Conservation (phyloP, 169 alveolate genomes). For the Perkinsus olseni region DNA sequence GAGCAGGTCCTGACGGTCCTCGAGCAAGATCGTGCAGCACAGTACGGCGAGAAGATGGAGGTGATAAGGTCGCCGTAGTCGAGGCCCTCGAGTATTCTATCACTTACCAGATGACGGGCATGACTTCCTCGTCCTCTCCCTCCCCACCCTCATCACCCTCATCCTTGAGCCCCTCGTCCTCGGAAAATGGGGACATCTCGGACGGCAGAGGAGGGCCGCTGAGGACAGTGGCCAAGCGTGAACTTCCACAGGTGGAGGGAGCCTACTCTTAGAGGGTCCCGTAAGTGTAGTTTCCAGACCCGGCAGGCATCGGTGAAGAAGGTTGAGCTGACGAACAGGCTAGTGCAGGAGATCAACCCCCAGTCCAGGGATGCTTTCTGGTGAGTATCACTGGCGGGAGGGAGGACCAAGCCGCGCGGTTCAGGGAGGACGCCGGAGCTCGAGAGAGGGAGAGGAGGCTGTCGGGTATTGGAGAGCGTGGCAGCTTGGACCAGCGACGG, state of each 20-base stretch:
- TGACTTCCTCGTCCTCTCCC: background rate
- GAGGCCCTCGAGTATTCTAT: background rate
- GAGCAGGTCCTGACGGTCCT: background rate
- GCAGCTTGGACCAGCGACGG: background rate
- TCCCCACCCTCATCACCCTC: background rate
- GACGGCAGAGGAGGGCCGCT: background rate
- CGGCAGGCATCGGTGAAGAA: background rate
- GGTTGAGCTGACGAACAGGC: background rate
- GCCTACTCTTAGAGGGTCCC: too few relatives aligned
- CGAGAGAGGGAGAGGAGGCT: background rate
- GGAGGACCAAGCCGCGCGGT: background rate
- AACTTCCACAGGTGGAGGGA: background rate
- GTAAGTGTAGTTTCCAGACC: background rate
- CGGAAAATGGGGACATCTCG: background rate
- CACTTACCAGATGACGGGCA: background rate
- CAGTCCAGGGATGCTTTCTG: background rate
- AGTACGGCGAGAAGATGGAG: background rate
- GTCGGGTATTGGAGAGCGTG: background rate
- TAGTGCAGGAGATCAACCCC: background rate
- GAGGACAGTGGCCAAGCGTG: background rate
- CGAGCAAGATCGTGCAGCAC: background rate
- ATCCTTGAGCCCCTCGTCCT: background rate
- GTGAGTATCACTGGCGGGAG: background rate
- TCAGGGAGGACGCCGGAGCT: background rate
- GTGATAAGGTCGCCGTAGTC: background rate